A percentile compares a stretch with the other conserved stretches of the same genome.
These are phyloP conservation scores for Leccinum truebloodii DNA, from an alignment of 768 basidiomycete genomes.

Conservation along the genomic window DNA sequence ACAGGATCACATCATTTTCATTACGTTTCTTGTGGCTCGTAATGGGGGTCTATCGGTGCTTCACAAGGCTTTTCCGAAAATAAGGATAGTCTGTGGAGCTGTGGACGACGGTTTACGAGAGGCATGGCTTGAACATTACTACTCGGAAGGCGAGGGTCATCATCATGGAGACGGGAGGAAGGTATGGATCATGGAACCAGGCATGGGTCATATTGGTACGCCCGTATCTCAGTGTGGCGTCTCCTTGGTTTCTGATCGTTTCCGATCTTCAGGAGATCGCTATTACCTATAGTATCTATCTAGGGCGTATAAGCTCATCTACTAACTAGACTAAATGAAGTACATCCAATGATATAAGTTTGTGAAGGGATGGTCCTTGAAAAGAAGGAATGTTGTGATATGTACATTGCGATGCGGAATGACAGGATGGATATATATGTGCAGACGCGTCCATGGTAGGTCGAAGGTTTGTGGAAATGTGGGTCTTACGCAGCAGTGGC, in stretches of 20 bases:
- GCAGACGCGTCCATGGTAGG: constrained; percentile 8
- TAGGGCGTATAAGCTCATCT: constrained; percentile 6
- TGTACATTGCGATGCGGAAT: constrained; percentile 17
- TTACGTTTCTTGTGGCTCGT: constrained; percentile 86
- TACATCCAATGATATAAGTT: constrained; percentile 4
- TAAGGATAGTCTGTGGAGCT: constrained; percentile 83
- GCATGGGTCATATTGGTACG: constrained; percentile 86
- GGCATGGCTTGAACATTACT: constrained; percentile 63
- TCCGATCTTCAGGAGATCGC: constrained; percentile 36
- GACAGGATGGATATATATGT: constrained; percentile 5
- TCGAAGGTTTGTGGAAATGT: not conserved
- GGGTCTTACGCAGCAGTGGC: constrained; percentile 2
- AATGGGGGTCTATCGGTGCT: constrained; percentile 77
- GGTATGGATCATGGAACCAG: constrained; percentile 84
- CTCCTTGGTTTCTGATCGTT: not conserved
- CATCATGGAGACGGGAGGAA: constrained; percentile 55
- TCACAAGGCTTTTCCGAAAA: constrained; percentile 77
- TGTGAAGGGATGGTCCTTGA: constrained; percentile 14
- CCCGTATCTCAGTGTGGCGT: not conserved
- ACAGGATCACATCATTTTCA: constrained; percentile 84
- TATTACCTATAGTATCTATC: constrained; percentile 36
- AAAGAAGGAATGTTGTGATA: constrained; percentile 13
- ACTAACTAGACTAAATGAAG: not conserved
- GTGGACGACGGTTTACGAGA: constrained; percentile 80
- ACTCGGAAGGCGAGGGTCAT: constrained; percentile 44